Conservation (phyloP, 208 protist genomes). For the Trichomonas tenax region DNA sequence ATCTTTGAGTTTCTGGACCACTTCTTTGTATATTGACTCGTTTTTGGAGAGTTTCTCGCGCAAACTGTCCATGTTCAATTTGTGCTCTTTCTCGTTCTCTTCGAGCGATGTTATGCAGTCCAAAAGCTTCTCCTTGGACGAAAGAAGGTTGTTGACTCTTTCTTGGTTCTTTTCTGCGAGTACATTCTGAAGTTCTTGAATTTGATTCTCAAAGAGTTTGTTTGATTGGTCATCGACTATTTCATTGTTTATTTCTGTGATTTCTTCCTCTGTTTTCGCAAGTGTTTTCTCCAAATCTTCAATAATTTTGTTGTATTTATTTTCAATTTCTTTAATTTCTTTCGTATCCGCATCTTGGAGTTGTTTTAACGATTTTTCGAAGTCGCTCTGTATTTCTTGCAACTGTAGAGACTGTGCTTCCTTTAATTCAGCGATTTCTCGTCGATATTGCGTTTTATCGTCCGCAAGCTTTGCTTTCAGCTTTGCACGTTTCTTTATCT, state of each 20-base stretch:
- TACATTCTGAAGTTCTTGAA: not conserved
- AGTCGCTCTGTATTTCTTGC: not conserved
- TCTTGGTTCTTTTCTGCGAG: not conserved
- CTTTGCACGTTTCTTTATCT: not conserved
- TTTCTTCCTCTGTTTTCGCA: not conserved
- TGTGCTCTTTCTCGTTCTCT: not conserved
- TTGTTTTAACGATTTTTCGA: not conserved
- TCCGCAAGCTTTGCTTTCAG: not conserved
- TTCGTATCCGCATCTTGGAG: not conserved
- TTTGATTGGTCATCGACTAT: not conserved
- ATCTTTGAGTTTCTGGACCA: not conserved
- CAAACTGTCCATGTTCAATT: not conserved
- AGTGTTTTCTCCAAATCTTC: not conserved
- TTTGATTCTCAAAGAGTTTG: not conserved
- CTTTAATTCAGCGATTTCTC: not conserved
- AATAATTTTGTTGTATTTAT: not conserved
- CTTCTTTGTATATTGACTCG: not conserved
- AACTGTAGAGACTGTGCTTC: not conserved
- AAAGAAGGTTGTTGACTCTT: not conserved
- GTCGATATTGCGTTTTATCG: not conserved
- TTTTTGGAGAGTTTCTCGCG: not conserved
- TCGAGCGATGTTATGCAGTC: not conserved
- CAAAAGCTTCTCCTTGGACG: not conserved
- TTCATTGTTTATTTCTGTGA: not conserved
- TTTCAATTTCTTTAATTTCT: not conserved